Base-by-base conservation (phyloP, 163 green algal species). In the Scenedesmus sp. region DNA sequence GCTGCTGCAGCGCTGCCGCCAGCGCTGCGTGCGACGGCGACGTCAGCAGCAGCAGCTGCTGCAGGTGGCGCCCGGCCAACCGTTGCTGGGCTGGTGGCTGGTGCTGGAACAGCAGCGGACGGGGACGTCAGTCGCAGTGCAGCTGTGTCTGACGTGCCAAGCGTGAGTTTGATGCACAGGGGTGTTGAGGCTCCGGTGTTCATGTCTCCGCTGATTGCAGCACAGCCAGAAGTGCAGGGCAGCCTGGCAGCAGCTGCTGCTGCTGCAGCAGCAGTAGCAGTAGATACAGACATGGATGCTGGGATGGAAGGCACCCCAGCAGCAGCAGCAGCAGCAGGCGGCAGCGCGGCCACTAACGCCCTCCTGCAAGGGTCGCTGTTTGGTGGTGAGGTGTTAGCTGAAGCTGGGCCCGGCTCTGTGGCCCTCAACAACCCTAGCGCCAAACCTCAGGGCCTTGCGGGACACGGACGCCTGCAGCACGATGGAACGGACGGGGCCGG, bases 1-100 rank as follows among this genome's bases (percentile, higher is more conserved):
- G 87, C 87, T 46, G 87, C 87, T n/a, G 87, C 87, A 35, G 37
- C 86, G 9, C 59, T 91, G 42, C 87, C 87, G 30, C 87, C 87
- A 9, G 61, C 56, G 4, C 87, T 91, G 79, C 51, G 78, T 24
- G 76, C 56, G 2, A 61, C 86, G 15, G 86, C 86, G 43, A 35
- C 42, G 18, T 9, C 76, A 79, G 26, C 51, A 10, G 56, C 53
- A 68, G 53, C 83, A 35, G 81, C 20, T 12, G 37, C 37, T 59
- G 61, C 84, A 1, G 37, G 43, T 46, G 42, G 7, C 35, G 40
- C 10, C 10, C 26, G 30, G 46, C n/a, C 35, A 35, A 37, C n/a
- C 37, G 18, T 49, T n/a, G 37, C 73, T 16, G 73, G 65, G 0
- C 30, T 76, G 24, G 10, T 59, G 30, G 35, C 78, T 18, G 40